phyloP scores from a whole-genome alignment of 2,329 filamentous ascomycete genomes.

The Epichloe brachyelytri region DNA sequence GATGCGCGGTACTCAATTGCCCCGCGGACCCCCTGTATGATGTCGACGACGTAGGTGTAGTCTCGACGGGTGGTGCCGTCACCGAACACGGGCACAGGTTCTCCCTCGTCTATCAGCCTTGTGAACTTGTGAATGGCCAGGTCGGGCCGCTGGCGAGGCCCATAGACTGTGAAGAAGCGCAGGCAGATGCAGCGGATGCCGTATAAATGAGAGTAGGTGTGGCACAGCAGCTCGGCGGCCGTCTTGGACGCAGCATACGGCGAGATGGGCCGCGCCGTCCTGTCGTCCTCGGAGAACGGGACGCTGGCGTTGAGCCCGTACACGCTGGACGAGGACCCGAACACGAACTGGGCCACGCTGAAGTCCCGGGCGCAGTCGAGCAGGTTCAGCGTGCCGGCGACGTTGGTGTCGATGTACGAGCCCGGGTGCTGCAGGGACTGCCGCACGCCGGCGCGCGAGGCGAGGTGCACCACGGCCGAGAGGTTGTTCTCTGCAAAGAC shows the following conservation, averaged over 20 bases:
- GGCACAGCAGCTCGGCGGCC: conserved; percentile 12
- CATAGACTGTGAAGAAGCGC: conserved; percentile 16
- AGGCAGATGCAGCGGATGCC: conserved; percentile 12
- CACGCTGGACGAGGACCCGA: conserved; percentile 13
- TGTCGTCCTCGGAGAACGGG: conserved; percentile 11
- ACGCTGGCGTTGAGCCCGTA: conserved; percentile 12
- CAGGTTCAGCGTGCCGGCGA: conserved; percentile 12
- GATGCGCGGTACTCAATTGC: conserved; percentile 10
- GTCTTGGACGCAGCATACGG: conserved; percentile 12
- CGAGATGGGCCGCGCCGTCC: conserved; percentile 11
- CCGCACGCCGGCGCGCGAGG: conserved; percentile 12
- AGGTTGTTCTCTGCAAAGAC: conserved; percentile 10
- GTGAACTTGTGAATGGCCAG: conserved; percentile 14
- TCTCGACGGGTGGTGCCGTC: conserved; percentile 13
- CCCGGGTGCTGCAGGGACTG: conserved; percentile 9
- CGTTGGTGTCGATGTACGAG: conserved; percentile 13
- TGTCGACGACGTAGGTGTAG: conserved; percentile 14
- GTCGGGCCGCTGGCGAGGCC: conserved; percentile 13
- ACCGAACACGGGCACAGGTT: conserved; percentile 13
- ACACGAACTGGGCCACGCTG: conserved; percentile 11
- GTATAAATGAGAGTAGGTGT: conserved; percentile 14
- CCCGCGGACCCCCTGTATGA: conserved; percentile 12
- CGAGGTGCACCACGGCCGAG: conserved; percentile 11
- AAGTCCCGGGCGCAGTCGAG: conserved; percentile 13
- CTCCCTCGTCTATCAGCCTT: conserved; percentile 10